Evolutionary conservation across 495 filamentous ascomycete species (phyloP), one percentile per base, ranked within the genome.

Genomic region (Penicillium samsonianum): DNA sequence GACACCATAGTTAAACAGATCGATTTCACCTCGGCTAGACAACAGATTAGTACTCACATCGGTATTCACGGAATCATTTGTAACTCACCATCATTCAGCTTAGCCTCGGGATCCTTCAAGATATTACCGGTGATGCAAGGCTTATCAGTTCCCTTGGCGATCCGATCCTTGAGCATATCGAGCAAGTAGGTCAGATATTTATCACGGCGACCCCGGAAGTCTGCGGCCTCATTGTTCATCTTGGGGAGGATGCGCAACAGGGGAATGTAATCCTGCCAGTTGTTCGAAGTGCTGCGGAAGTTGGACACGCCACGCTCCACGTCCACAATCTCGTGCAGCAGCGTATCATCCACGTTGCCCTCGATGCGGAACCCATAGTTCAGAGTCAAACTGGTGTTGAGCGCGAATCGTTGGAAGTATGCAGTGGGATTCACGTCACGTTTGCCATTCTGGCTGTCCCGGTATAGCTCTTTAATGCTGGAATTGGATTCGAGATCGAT

Each of bases 1-100:
- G 84, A 86, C 5, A 90, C 87, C 87, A 90, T 90, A 26, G 85
- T 88, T 49, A 90, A 68, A 68, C 87, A 88, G 56, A 90, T 87
- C 3, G 84, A 87, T 61, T 87, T 87, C 28, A 89, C 80, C 69
- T 89, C 87, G 19, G 82, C 84, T 84, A 41, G 35, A 44, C 37
- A 31, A 10, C 10, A 16, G 12, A 42, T 65, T 55, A 62, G 56
- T 43, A n/a, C 11, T 31, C 22, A n/a, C 10, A 11, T 2, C 19
- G 14, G 5, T 33, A 17, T 1, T 6, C 16, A 9, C 20, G 25
- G 38, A 2, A 50, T 11, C 12, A 0, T 12, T 16, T n/a, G n/a
- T 8, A 10, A 66, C 69, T 64, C 55, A 83, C 81, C 77, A 65
- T 88, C 83, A 57, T 84, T 84, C 10, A 85, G 57, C 64, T 82